A percentile compares a stretch with the other conserved stretches of the same genome.
Conservation (phyloP, 805 yeast species). For the Metschnikowia rubicola region DNA sequence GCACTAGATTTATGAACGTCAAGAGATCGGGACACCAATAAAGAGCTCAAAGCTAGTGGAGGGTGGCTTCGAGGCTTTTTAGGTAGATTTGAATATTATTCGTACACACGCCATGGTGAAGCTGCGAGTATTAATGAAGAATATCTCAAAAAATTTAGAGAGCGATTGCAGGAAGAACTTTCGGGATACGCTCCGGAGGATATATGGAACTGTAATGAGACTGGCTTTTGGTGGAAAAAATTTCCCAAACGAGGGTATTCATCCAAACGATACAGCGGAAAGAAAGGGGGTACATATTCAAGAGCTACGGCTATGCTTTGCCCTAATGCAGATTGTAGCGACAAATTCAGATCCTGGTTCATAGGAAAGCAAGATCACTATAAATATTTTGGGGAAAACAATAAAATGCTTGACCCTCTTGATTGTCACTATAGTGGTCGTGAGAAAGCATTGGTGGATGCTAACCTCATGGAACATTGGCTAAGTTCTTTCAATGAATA, state of each 20-base stretch:
- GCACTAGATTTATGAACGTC: not conserved
- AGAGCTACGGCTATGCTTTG: not conserved
- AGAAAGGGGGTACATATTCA: not conserved
- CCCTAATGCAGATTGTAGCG: not conserved
- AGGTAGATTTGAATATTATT: too few relatives aligned
- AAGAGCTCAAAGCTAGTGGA: too few relatives aligned
- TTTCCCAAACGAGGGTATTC: not conserved
- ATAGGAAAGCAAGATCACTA: too few relatives aligned
- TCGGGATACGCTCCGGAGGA: not conserved
- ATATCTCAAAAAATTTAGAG: not conserved
- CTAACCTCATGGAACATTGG: not conserved
- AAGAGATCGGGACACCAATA: not conserved
- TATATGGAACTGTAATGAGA: not conserved
- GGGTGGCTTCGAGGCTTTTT: too few relatives aligned
- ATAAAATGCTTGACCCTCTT: too few relatives aligned
- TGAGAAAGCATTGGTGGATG: not conserved
- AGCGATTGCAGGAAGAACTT: not conserved
- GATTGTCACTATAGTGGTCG: not conserved
- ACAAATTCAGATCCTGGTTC: not conserved
- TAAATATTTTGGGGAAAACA: too few relatives aligned
- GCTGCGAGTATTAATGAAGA: too few relatives aligned
- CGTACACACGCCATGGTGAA: too few relatives aligned
- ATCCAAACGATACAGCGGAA: not conserved
- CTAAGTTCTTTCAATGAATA: not conserved
- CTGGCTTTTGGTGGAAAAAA: not conserved